phyloP scores from a whole-genome alignment of 2,329 filamentous ascomycete species.

The Pyrenophora seminiperda region DNA sequence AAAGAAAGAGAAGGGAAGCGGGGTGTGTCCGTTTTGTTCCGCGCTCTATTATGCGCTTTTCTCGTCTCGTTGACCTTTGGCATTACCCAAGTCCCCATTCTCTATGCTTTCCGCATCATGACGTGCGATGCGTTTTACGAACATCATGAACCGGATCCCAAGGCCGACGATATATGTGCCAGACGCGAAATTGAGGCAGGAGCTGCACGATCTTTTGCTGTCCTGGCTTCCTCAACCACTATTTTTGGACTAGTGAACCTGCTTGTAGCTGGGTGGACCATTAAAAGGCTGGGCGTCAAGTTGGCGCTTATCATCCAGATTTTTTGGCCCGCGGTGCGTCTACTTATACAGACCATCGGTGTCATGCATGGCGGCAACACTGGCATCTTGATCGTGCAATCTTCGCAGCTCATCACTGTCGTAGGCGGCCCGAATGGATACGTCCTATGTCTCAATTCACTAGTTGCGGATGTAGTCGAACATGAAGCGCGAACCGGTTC shows the following conservation, averaged over 20 bases:
- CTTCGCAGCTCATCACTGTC: slow-evolving; percentile 69
- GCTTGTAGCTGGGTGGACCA: slow-evolving; percentile 69
- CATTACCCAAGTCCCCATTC: slow-evolving; percentile 57
- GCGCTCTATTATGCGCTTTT: slow-evolving; percentile 64
- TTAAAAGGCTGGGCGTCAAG: slow-evolving; percentile 69
- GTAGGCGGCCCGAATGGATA: slow-evolving; percentile 72
- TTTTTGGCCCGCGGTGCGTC: slow-evolving; percentile 66
- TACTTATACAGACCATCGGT: slow-evolving; percentile 67
- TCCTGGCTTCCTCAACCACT: slow-evolving; percentile 70
- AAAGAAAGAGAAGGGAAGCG: slow-evolving; percentile 17
- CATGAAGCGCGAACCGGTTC: slow-evolving; percentile 65
- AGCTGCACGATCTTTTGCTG: slow-evolving; percentile 67
- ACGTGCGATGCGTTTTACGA: slow-evolving; percentile 72
- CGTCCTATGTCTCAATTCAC: slow-evolving; percentile 70
- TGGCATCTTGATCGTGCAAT: slow-evolving; percentile 72
- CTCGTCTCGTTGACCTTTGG: slow-evolving; percentile 61
- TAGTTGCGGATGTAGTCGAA: slow-evolving; percentile 68
- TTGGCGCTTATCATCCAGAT: slow-evolving; percentile 66
- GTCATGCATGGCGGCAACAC: slow-evolving; percentile 64
- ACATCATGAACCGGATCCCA: slow-evolving; percentile 55
- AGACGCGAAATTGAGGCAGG: slow-evolving; percentile 67
- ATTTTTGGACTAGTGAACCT: slow-evolving; percentile 71
- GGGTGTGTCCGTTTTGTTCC: slow-evolving; percentile 41
- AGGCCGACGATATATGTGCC: slow-evolving; percentile 60
- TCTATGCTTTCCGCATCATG: slow-evolving; percentile 74